Evolutionary conservation across 257 asterid species (phyloP).

Genomic region (Solanum tacnaense): DNA sequence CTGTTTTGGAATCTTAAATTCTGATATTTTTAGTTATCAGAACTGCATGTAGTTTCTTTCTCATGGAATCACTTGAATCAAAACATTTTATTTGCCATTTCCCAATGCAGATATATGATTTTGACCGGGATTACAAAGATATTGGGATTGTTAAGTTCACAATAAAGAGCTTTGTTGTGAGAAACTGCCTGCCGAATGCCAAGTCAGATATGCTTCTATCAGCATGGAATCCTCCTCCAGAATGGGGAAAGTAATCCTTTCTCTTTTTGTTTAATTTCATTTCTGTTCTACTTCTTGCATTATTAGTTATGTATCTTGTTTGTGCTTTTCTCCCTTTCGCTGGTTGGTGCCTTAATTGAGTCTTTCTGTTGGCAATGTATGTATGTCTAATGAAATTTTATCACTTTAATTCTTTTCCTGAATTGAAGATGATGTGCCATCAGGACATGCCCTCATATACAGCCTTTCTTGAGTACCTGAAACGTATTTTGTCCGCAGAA

Average conservation of each 20-base stretch:
- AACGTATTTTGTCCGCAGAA: neutral
- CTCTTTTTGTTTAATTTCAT: neutral
- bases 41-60: slow-evolving; percentile 1
- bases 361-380: neutral
- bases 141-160: slow-evolving; percentile 93
- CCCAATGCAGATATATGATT: slow-evolving; percentile 88
- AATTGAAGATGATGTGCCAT: neutral
- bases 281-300: neutral
- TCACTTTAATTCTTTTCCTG: neutral
- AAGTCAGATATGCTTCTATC: slow-evolving; percentile 95
- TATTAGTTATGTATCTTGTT: neutral
- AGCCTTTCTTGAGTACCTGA: neutral
- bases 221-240: slow-evolving; percentile 99
- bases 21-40: neutral
- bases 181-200: slow-evolving; percentile 87
- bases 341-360: neutral
- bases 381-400: neutral
- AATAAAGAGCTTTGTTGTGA: slow-evolving; percentile 73
- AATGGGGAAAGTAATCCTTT: slow-evolving; percentile 92
- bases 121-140: slow-evolving; percentile 97
- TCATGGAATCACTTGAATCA: neutral
- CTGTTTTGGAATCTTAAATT: neutral
- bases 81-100: slow-evolving; percentile 8
- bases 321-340: neutral
- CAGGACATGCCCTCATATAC: neutral